Percentiles rank a stretch among this genome's conserved stretches.
Evolutionary conservation across 495 filamentous ascomycete genomes (phyloP).

Genomic region (Collariella sp.): DNA sequence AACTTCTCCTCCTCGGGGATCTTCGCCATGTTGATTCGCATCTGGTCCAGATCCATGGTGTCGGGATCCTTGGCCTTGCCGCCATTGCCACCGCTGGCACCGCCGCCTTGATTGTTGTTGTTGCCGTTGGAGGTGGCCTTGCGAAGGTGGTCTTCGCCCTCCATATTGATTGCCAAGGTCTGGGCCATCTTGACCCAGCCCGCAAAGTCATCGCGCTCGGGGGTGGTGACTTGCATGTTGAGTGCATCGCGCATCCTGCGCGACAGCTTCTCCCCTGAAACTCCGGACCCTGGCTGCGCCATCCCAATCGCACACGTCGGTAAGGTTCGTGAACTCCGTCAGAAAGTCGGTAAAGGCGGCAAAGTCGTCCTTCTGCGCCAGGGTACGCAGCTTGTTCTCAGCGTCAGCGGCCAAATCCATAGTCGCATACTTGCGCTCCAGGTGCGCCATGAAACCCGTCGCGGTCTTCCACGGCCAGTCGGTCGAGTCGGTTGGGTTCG

Average conservation of each 20-base stretch:
- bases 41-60: no score
- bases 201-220: not conserved
- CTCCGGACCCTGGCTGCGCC: not conserved
- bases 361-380: not conserved
- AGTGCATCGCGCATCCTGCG: not conserved
- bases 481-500: not conserved
- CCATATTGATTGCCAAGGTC: not conserved
- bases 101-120: no score
- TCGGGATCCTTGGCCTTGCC: no score
- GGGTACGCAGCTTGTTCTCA: not conserved
- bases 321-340: not conserved
- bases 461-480: not conserved
- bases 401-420: not conserved
- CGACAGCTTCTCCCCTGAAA: not conserved
- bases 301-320: not conserved
- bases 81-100: no score
- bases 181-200: not conserved
- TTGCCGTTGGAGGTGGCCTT: no score
- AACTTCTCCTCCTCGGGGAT: no score
- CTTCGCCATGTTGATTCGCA: no score
- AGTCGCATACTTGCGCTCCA: not conserved
- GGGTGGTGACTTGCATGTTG: not conserved
- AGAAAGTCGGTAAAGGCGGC: not conserved
- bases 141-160: not conserved
- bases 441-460: not conserved